Conservation (phyloP, 805 yeast genomes). For the Cyberlindnera misumaiensis region DNA sequence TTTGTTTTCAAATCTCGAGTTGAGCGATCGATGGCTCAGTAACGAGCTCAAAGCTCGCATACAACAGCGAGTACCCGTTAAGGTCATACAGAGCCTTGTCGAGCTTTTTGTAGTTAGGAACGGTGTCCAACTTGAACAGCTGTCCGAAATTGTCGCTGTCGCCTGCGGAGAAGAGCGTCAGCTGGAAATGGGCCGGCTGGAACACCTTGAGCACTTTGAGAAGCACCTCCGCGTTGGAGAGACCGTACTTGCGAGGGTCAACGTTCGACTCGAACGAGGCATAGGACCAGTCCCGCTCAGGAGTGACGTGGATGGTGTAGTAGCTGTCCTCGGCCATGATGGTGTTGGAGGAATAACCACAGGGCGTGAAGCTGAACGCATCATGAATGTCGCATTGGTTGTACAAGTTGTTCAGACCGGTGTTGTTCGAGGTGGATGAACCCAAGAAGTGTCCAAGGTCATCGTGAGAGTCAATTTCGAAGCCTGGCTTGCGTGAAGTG, state of each 20-base stretch:
- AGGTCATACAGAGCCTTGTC: slow-evolving; percentile 73
- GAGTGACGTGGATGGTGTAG: slow-evolving; percentile 89
- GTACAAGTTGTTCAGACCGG: slow-evolving; percentile 60
- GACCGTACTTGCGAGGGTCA: slow-evolving; percentile 35
- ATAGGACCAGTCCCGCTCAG: slow-evolving; percentile 90
- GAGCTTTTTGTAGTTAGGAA: slow-evolving; percentile 48
- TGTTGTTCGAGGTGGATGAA: slow-evolving; percentile 50
- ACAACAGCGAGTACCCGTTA: slow-evolving; percentile 65
- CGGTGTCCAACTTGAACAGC: slow-evolving; percentile 23
- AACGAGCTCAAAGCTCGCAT: slow-evolving; percentile 48
- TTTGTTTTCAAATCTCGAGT: slow-evolving; percentile 7
- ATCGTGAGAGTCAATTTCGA: slow-evolving; percentile 39
- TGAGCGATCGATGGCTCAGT: slow-evolving; percentile 17
- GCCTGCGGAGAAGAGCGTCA: slow-evolving; percentile 38
- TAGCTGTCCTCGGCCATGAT: slow-evolving; percentile 55
- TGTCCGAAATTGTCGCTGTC: slow-evolving; percentile 30
- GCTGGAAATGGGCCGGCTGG: slow-evolving; percentile 69
- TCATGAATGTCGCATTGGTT: slow-evolving; percentile 52
- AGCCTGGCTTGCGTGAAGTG: slow-evolving; percentile 37
- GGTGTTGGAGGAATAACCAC: slow-evolving; percentile 91
- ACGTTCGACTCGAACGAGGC: slow-evolving; percentile 93
- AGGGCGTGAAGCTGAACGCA: slow-evolving; percentile 87
- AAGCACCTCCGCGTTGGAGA: slow-evolving; percentile 48
- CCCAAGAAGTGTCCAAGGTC: slow-evolving; percentile 85
- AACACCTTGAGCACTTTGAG: slow-evolving; percentile 55